phyloP scores from a whole-genome alignment of 2,329 filamentous ascomycete genomes.

The Exophiala phaeomuriformis region DNA sequence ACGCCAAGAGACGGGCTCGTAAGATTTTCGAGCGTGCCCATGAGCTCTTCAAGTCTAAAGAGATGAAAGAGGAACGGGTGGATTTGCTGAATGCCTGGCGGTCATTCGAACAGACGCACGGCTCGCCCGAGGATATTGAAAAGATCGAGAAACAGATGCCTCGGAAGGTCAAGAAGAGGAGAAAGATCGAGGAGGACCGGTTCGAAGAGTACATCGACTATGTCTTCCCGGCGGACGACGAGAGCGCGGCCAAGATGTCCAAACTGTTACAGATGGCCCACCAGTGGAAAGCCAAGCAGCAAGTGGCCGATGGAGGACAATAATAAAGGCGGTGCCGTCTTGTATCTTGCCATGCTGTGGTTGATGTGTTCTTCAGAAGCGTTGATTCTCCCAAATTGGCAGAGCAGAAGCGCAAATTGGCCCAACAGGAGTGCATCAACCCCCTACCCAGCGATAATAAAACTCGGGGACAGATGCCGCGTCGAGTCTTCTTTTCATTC shows the following conservation, averaged over 20 bases:
- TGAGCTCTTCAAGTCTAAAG: conserved; percentile 77
- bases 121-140: conserved; percentile 64
- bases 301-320: conserved; percentile 23
- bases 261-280: conserved; percentile 79
- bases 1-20: conserved; percentile 74
- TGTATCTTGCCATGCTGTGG: no score
- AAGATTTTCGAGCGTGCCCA: conserved; percentile 79
- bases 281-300: conserved; percentile 68
- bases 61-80: conserved; percentile 89
- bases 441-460: no score
- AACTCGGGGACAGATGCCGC: no score
- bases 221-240: conserved; percentile 91
- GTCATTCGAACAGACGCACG: conserved; percentile 82
- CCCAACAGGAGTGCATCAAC: no score
- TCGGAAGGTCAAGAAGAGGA: conserved; percentile 74
- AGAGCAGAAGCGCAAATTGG: no score
- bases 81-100: conserved; percentile 87
- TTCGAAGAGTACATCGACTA: conserved; percentile 98
- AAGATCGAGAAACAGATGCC: conserved; percentile 92
- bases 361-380: no score
- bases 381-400: no score
- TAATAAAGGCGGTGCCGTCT: neutral
- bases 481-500: no score
- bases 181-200: conserved; percentile 82
- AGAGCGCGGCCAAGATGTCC: conserved; percentile 73